Percentiles rank a stretch among this genome's conserved stretches.
These are phyloP conservation scores for Malassezia caprae DNA, from an alignment of 1,284 basidiomycete species.

Conservation along the genomic window DNA sequence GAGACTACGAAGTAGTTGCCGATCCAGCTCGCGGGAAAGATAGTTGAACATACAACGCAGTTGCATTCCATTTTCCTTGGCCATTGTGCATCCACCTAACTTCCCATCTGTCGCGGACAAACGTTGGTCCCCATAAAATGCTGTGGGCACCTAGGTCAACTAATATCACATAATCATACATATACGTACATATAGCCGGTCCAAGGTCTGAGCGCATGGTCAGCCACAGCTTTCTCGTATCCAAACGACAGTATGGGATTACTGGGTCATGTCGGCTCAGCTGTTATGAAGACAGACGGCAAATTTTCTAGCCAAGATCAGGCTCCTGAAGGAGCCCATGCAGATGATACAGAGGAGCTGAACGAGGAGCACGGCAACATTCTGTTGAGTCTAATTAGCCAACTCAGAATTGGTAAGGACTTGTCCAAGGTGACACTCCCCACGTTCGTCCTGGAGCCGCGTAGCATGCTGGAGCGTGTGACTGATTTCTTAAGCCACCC, in stretches of 20 bases:
- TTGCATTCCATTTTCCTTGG: not conserved
- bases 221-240: not conserved
- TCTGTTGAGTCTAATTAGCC: conserved; percentile 59
- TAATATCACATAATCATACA: not conserved
- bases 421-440: conserved; percentile 69
- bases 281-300: conserved; percentile 32
- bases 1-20: not conserved
- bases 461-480: conserved; percentile 48
- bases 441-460: conserved; percentile 46
- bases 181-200: not conserved
- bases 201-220: not conserved
- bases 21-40: not conserved
- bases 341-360: conserved; percentile 48
- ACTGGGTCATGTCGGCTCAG: conserved; percentile 35
- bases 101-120: not conserved
- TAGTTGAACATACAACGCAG: not conserved
- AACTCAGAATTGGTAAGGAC: conserved; percentile 87
- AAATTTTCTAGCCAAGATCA: conserved; percentile 31
- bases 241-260: conserved; percentile 29
- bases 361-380: conserved; percentile 51
- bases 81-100: not conserved
- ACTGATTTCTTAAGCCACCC: conserved; percentile 96
- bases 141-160: not conserved
- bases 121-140: not conserved
- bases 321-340: conserved; percentile 41